Evolutionary conservation across 306 rosid species (phyloP).

Genomic region (barrel medic (Medicago truncatula)): MtrunA17r5.0-ANR NC_053049.1:34935001-34935500

Average conservation of each 20-base stretch:
- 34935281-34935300: not conserved
- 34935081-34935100: not conserved
- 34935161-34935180: conserved; percentile 8
- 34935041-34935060: conserved; percentile 3
- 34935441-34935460: conserved; percentile 77
- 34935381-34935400: not conserved
- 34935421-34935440: conserved; percentile 54
- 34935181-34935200: conserved; percentile 28
- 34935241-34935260: not conserved
- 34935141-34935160: not conserved
- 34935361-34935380: not conserved
- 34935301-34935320: conserved; percentile 1
- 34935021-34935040: not conserved
- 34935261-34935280: conserved; percentile 26
- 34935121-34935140: conserved; percentile 9
- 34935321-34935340: conserved; percentile 21
- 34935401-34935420: conserved; percentile 25
- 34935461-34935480: conserved; percentile 73
- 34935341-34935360: not conserved
- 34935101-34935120: not conserved
- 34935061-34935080: not conserved
- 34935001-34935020: conserved; percentile 1
- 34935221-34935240: not conserved
- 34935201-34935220: conserved; percentile 2
- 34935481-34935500: conserved; percentile 76